Evolutionary conservation across 1,139 yeast genomes (phyloP), one percentile per base, ranked within the genome.

Genomic region (Taphrina flavorubra): DNA sequence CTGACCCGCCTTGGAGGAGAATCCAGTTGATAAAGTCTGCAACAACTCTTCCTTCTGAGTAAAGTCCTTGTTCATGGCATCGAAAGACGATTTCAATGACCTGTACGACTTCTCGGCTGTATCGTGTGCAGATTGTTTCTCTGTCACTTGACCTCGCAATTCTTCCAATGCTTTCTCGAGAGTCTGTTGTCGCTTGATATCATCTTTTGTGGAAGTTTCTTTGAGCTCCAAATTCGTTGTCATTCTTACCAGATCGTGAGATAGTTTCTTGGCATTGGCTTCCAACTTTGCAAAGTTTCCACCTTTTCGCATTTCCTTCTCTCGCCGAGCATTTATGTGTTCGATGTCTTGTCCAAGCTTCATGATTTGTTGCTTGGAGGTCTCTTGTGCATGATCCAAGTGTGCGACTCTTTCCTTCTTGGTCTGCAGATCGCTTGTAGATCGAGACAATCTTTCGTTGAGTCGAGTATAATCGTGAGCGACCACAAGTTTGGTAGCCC

Each of bases 1-100:
- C 1, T 88, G 82, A 0, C 87, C 83, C 64, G 97, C 97, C 69
- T 86, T 87, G 0, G 96, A 85, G 0, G 97, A 89, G 14, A 94
- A 87, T 74, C 99, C 99, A 0, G 98, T 92, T 0, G 94, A 87
- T 53, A 95, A 81, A 0, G 96, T 87, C 5, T 96, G 87, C 16
- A 91, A 79, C 25, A 92, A 81, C 72, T 92, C 97, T 75, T 91
- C 96, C 73, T 89, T 90, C 71, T 82, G 84, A 46, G 82, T 81
- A 70, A 84, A 82, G n/a, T 82, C 81, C 6, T 80, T 80, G 71
- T 86, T 87, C 69, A 86, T 74, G 1, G 77, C 75, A 4, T 78
- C 79, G 10, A 88, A 78, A 51, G 80, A 76, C 0, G 76, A 76
- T 67, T 84, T 86, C 11, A 86, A 78, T 0, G 73, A 73, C 1